These are phyloP conservation scores for Alternaria triticina DNA, from an alignment of 2,329 filamentous ascomycete genomes.

Conservation along the genomic window DNA sequence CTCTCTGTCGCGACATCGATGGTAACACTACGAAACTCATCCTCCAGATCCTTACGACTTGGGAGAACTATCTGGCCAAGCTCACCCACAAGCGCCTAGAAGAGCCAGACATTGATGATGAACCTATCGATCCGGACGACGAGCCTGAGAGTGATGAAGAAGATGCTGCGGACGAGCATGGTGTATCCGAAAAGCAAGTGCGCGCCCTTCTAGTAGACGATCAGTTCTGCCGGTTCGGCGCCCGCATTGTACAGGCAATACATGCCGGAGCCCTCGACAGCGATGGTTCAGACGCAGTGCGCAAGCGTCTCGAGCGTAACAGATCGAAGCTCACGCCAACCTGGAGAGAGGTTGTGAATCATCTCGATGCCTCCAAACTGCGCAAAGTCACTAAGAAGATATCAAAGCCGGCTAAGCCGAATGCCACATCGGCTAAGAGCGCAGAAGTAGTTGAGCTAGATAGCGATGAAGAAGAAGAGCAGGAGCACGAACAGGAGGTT, in stretches of 20 bases:
- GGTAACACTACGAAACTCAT: constrained; percentile 69
- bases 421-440: constrained; percentile 52
- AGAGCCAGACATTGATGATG: constrained; percentile 70
- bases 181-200: constrained; percentile 62
- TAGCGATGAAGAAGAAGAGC: constrained; percentile 42
- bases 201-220: constrained; percentile 80
- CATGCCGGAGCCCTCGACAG: constrained; percentile 75
- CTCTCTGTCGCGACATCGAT: constrained; percentile 73
- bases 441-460: constrained; percentile 44
- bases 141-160: constrained; percentile 68
- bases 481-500: constrained; percentile 35
- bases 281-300: constrained; percentile 60
- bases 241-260: constrained; percentile 82
- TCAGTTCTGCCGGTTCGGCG: constrained; percentile 82
- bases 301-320: constrained; percentile 77
- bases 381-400: constrained; percentile 42
- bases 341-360: constrained; percentile 82
- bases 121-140: constrained; percentile 70
- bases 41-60: constrained; percentile 75
- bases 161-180: constrained; percentile 48
- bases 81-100: constrained; percentile 45
- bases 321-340: constrained; percentile 80
- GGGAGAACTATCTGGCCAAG: constrained; percentile 69
- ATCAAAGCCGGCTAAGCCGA: constrained; percentile 40
- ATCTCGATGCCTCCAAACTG: constrained; percentile 68